A percentile compares a stretch with the other conserved stretches of the same genome.
Conservation (phyloP, 148 eudicot species). For the Fallopia convolvulus region DNA sequence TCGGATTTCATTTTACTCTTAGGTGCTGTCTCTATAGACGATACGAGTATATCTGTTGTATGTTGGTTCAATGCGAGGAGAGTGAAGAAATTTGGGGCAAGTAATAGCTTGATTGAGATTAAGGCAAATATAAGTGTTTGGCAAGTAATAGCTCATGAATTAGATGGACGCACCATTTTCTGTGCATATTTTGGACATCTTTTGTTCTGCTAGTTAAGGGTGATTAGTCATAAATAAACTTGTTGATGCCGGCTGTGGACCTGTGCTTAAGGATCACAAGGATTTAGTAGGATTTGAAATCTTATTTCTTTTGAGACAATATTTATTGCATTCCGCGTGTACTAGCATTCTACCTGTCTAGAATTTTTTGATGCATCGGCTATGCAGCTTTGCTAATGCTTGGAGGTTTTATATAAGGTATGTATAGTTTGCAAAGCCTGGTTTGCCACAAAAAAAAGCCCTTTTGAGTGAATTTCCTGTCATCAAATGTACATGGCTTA, state of each 20-base stretch:
- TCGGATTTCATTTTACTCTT: background rate
- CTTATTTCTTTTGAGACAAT: background rate
- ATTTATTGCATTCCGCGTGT: background rate
- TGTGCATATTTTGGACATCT: background rate
- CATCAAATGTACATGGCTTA: background rate
- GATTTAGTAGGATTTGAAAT: background rate
- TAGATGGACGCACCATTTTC: background rate
- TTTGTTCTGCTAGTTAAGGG: background rate
- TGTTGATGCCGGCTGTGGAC: background rate
- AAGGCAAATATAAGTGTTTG: background rate
- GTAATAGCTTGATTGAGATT: background rate
- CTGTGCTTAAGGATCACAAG: background rate
- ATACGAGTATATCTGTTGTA: background rate
- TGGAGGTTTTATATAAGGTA: background rate
- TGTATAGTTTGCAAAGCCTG: background rate
- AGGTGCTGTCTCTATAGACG: background rate
- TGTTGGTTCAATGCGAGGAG: background rate
- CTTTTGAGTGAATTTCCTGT: background rate
- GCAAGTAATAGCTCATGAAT: background rate
- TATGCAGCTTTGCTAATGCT: background rate
- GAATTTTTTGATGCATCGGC: background rate
- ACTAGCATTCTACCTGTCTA: background rate
- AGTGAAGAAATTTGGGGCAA: background rate
- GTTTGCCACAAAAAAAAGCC: background rate
- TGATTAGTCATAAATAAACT: background rate